Evolutionary conservation across 352 stramenopile species (phyloP).

Genomic region (Phytophthora hybrid): DNA sequence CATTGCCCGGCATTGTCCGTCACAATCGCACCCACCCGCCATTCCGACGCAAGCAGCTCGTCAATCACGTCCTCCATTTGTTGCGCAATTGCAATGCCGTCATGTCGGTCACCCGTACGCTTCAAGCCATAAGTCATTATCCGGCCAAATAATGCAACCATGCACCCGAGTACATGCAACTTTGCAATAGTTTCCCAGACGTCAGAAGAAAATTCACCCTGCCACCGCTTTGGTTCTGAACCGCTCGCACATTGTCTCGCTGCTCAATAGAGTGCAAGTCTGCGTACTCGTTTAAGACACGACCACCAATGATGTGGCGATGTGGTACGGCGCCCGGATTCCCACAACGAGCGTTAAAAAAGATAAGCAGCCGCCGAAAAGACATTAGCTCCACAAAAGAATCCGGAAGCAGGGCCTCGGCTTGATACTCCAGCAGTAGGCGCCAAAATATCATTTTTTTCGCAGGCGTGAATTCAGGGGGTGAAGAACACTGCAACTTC

Average conservation of each 20-base stretch:
- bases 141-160: conserved; percentile 6
- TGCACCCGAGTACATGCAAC: conserved; percentile 17
- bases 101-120: conserved; percentile 11
- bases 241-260: not conserved
- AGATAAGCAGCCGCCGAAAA: not conserved
- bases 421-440: not conserved
- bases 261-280: conserved; percentile 13
- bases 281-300: conserved; percentile 17
- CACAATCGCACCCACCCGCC: conserved; percentile 16
- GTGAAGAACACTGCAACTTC: too few species aligned
- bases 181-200: conserved; percentile 13
- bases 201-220: too few species aligned
- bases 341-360: conserved; percentile 26
- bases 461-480: too few species aligned
- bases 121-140: conserved; percentile 11
- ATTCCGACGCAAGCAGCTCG: conserved; percentile 5
- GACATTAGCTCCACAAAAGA: conserved; percentile 8
- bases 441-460: conserved; percentile 1
- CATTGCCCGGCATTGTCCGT: conserved; percentile 28
- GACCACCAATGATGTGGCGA: conserved; percentile 9
- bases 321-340: not conserved
- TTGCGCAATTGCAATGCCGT: conserved; percentile 15
- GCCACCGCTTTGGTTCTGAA: conserved; percentile 17
- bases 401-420: not conserved
- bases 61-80: conserved; percentile 19